These are phyloP conservation scores for Boletellus sp. DNA, from an alignment of 1,284 basidiomycete genomes.

Conservation along the genomic window DNA sequence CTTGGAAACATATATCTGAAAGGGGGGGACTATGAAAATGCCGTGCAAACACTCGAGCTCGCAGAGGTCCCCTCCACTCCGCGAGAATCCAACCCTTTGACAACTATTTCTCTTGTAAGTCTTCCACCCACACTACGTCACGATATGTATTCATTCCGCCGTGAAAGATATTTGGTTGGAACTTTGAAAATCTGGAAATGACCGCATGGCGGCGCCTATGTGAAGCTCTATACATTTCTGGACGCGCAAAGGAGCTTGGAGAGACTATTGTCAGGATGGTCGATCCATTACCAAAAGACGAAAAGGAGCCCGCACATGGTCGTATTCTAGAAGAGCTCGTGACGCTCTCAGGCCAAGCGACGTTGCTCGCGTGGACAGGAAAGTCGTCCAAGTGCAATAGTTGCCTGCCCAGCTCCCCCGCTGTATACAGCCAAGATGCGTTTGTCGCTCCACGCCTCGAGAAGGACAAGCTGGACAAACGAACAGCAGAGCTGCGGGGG, in stretches of 20 bases:
- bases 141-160: neutral
- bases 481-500: too few relatives aligned
- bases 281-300: neutral
- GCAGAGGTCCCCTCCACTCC: neutral
- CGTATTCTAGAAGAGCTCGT: neutral
- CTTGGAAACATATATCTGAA: constrained; percentile 4
- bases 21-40: constrained; percentile 1
- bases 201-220: neutral
- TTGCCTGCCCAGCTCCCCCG: too few relatives aligned
- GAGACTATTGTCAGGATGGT: too few relatives aligned
- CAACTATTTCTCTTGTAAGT: neutral
- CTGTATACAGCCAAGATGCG: too few relatives aligned
- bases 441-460: too few relatives aligned
- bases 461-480: too few relatives aligned
- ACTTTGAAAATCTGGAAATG: too few relatives aligned
- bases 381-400: too few relatives aligned
- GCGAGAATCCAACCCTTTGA: neutral
- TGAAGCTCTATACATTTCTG: neutral
- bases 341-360: too few relatives aligned
- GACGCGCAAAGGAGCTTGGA: neutral
- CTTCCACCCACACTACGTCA: neutral
- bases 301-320: neutral
- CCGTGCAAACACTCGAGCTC: neutral
- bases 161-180: neutral
- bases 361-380: too few relatives aligned